Conservation (phyloP, 495 filamentous ascomycete species). For the Aspergillus avenaceus region DNA sequence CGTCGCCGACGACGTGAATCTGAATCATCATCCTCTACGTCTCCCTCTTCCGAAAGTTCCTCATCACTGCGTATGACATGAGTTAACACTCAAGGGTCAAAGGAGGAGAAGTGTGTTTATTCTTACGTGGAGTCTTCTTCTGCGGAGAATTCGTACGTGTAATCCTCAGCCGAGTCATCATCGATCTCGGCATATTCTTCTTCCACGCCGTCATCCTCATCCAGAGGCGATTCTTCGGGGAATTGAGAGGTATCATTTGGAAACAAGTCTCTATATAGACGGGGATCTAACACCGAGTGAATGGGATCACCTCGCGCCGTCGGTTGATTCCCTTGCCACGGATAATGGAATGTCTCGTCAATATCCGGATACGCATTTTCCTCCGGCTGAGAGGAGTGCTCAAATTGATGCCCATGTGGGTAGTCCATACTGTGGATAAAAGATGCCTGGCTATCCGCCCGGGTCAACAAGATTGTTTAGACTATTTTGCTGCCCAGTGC, state of each 20-base stretch:
- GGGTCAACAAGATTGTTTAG: neutral
- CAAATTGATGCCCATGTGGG: conserved; percentile 15
- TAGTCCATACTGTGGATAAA: conserved; percentile 19
- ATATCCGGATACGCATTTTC: conserved; percentile 35
- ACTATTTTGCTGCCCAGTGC: conserved; percentile 2
- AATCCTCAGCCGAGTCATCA: conserved; percentile 19
- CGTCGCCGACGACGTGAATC: conserved; percentile 24
- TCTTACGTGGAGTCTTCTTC: conserved; percentile 20
- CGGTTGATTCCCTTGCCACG: conserved; percentile 29
- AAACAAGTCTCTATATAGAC: conserved; percentile 31
- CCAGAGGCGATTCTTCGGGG: conserved; percentile 5
- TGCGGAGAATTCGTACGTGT: conserved; percentile 22
- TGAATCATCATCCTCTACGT: conserved; percentile 29
- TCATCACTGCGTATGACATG: conserved; percentile 20
- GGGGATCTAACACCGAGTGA: conserved; percentile 37
- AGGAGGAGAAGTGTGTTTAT: neutral
- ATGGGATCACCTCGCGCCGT: conserved; percentile 11
- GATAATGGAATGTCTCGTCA: conserved; percentile 32
- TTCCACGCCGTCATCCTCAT: conserved; percentile 11
- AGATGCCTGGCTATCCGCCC: conserved; percentile 1
- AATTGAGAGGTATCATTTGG: conserved; percentile 9
- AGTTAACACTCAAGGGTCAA: neutral
- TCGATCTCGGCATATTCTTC: conserved; percentile 19
- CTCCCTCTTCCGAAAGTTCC: conserved; percentile 13
- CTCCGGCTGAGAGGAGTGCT: conserved; percentile 12